Base-by-base conservation (phyloP, 371 early-diverging fungal genomes). In the Mortierella sp. region DNA sequence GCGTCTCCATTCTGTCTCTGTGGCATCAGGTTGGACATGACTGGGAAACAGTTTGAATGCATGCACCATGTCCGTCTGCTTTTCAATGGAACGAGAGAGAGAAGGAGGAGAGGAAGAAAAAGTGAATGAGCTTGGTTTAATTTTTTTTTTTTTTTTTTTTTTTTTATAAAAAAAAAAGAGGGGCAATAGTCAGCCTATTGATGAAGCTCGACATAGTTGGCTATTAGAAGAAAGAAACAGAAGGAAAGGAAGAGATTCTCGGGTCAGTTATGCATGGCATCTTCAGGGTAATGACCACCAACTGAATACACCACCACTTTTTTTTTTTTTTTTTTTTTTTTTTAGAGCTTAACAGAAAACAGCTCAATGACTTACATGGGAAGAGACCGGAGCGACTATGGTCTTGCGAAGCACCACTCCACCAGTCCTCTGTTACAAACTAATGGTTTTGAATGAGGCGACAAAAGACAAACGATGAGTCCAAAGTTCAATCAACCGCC, bases 371-470 rank as follows among this genome's bases (percentile, higher is more conserved):
- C 72, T 84, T 91, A 83, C 91, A 90, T 60, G 95, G 95, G 88
- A 95, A 94, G 70, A 95, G 74, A 18, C 95, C 95, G 15, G 81
- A 65, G 53, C 85, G 81, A 57, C 83, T 67, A 48, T 87, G 84
- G 53, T 89, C 92, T 57, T 81, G 15, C 74, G 62, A 67, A 82
- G 86, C 62, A 45, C 94, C 95, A 74, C 88, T 89, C 98, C 98
- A 98, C 98, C 98, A 98, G 56, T 95, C 97, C 1, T 94, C 95
- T 30, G 91, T 91, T 2, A 93, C 89, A 75, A 92, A 72, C 77
- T 76, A 76, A 12, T 4, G 18, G 7, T 37, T 19, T 4, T 26
- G 1, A 26, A 55, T 16, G 19, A 51, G 28, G 25, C 9, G 0
- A 16, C 52, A 21, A 47, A 11, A 18, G 44, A 59, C 53, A 60